These are phyloP conservation scores for Olyra latifolia DNA, from an alignment of 176 grass and related monocot genomes.

Conservation along the genomic window DNA sequence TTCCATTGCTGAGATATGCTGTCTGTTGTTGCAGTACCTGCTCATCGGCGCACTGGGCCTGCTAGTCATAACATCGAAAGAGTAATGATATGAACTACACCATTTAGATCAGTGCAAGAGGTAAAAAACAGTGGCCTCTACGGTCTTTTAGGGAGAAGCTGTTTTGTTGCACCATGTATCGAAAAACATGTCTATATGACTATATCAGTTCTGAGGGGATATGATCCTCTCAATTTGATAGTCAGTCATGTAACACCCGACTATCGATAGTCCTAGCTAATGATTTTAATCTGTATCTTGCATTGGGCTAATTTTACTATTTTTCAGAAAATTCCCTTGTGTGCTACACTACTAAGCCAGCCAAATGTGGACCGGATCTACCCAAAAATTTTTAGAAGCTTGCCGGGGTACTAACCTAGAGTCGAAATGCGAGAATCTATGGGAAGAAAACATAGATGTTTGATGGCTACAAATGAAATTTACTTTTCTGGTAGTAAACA, in stretches of 20 bases:
- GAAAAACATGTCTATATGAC: not conserved
- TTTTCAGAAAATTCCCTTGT: not conserved
- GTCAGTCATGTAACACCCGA: not conserved
- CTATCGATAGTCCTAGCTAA: not conserved
- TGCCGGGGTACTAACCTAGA: too few relatives aligned
- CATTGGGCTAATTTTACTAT: not conserved
- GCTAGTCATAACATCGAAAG: constrained; percentile 67
- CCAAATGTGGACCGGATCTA: not conserved
- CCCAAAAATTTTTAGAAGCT: too few relatives aligned
- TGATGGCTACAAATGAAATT: too few relatives aligned
- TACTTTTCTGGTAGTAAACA: too few relatives aligned
- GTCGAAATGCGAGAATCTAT: too few relatives aligned
- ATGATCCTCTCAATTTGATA: not conserved
- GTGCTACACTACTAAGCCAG: not conserved
- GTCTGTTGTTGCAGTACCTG: constrained; percentile 61
- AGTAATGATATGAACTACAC: constrained; percentile 22
- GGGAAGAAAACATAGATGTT: too few relatives aligned
- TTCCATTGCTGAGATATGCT: not conserved
- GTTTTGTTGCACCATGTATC: constrained; percentile 15
- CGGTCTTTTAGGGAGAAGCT: not conserved
- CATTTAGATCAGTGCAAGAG: not conserved
- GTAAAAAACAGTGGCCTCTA: not conserved
- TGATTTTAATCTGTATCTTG: not conserved
- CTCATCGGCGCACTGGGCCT: constrained; percentile 69
- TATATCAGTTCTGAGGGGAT: not conserved